These are phyloP conservation scores for Cucumis melo DNA, from an alignment of 306 rosid genomes.

Conservation along the genomic window DNA sequence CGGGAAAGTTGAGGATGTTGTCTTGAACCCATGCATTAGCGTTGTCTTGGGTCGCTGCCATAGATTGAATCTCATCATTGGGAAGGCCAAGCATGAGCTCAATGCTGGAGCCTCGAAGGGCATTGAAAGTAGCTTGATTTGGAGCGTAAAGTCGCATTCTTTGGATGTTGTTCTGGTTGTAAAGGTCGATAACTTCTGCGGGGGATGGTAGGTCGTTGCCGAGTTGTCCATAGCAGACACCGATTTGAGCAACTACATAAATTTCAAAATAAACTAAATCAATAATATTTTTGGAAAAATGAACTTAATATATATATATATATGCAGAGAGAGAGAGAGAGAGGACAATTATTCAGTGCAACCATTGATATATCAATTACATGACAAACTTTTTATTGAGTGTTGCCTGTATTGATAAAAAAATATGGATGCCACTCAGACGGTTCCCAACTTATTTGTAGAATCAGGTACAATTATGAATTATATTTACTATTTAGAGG, in stretches of 20 bases:
- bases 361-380: too few species aligned
- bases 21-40: conserved; percentile 13
- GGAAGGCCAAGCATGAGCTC: conserved; percentile 17
- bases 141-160: not conserved
- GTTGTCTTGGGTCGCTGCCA: conserved; percentile 1
- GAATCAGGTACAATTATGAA: too few species aligned
- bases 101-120: conserved; percentile 37
- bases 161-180: not conserved
- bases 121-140: conserved; percentile 25
- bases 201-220: conserved; percentile 4
- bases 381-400: too few species aligned
- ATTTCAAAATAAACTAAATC: too few species aligned
- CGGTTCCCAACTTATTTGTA: too few species aligned
- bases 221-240: conserved; percentile 40
- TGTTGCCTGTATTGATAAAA: too few species aligned
- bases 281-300: too few species aligned
- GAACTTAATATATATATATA: too few species aligned
- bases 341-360: too few species aligned
- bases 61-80: not conserved
- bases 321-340: too few species aligned
- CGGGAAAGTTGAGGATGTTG: not conserved
- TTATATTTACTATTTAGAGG: too few species aligned
- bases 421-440: too few species aligned
- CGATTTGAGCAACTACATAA: conserved; percentile 29
- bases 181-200: not conserved